Evolutionary conservation across 164 flowering plant genomes (phyloP), one percentile per base, ranked within the genome.

Genomic region (Magnolia officinalis): DNA sequence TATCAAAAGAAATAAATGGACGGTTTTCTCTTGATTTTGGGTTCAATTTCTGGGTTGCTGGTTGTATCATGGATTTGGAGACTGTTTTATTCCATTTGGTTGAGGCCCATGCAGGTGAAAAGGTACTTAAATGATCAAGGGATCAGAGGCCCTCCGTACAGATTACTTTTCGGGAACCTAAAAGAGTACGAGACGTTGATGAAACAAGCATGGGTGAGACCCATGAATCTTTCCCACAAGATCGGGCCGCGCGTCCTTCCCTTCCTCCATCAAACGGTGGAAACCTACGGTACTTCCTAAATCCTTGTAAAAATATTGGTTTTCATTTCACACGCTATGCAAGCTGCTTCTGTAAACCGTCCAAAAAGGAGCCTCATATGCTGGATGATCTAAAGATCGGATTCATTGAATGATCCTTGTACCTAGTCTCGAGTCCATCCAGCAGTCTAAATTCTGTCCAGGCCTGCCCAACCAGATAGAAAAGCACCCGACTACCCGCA

Each of bases 161-260:
- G 64, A 31, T 50, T 72, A 2, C 31, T 72, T 50, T 23, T 23
- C 16, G 81, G 81, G 8, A 71, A 79, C 26, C 20, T 72, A 31
- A 72, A 37, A 21, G 78, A 79, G 16, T 5, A 8, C 14, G 8
- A n/a, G 16, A 67, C 8, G 58, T 11, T 75, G 68, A 29, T 10
- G 13, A 16, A 67, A 14, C 72, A 79, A 58, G 76, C 81, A 37
- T 10, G 45, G 6, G 71, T 75, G 11, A 79, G 72, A 67, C 81
- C 81, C 69, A 79, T 79, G 70, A 45, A 20, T 50, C 67, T 79
- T 0, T 75, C 81, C 16, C 75, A 79, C 64, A 55, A 72, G 20
- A 72, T 81, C 11, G 67, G 13, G 6, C 80, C 83, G 10, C 80
- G 80, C 13, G 74, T 81, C 5, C 10, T 72, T 37, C 83, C 83